Evolutionary conservation across 2,329 filamentous ascomycete species (phyloP).

Genomic region (Aureobasidium lini): DNA sequence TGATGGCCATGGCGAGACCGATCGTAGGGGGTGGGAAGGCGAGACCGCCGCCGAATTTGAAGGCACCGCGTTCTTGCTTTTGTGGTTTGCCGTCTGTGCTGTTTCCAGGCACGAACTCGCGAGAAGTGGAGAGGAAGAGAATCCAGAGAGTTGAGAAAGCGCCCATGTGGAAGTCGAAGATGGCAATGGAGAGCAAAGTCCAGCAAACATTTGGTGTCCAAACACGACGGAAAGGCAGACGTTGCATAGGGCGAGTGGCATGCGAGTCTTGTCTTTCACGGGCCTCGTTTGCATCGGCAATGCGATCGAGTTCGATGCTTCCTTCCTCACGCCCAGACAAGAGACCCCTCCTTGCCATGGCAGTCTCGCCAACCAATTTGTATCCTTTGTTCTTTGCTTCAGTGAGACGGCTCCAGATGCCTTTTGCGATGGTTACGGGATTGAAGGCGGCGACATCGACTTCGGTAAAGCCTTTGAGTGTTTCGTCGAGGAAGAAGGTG

Average conservation of each 20-base stretch:
- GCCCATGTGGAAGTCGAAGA: slow-evolving; percentile 64
- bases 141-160: slow-evolving; percentile 72
- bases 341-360: slow-evolving; percentile 25
- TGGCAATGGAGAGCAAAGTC: slow-evolving; percentile 55
- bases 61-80: slow-evolving; percentile 31
- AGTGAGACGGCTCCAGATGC: slow-evolving; percentile 17
- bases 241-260: slow-evolving; percentile 31
- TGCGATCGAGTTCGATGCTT: slow-evolving; percentile 27
- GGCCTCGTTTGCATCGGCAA: slow-evolving; percentile 24
- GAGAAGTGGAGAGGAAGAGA: slow-evolving; percentile 67
- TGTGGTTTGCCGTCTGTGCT: slow-evolving; percentile 26
- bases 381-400: slow-evolving; percentile 24
- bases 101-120: slow-evolving; percentile 35
- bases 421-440: slow-evolving; percentile 19
- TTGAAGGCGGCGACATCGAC: slow-evolving; percentile 17
- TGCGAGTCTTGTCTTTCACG: slow-evolving; percentile 17
- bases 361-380: slow-evolving; percentile 21
- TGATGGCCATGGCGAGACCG: slow-evolving; percentile 68
- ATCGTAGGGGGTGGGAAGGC: slow-evolving; percentile 65
- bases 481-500: slow-evolving; percentile 55
- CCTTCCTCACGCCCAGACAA: slow-evolving; percentile 23
- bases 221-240: slow-evolving; percentile 42
- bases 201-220: slow-evolving; percentile 49
- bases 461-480: slow-evolving; percentile 25
- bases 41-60: slow-evolving; percentile 63